A percentile compares a stretch with the other conserved stretches of the same genome.
Conservation (phyloP, 768 basidiomycete species). For the Suillus weaverae region DNA sequence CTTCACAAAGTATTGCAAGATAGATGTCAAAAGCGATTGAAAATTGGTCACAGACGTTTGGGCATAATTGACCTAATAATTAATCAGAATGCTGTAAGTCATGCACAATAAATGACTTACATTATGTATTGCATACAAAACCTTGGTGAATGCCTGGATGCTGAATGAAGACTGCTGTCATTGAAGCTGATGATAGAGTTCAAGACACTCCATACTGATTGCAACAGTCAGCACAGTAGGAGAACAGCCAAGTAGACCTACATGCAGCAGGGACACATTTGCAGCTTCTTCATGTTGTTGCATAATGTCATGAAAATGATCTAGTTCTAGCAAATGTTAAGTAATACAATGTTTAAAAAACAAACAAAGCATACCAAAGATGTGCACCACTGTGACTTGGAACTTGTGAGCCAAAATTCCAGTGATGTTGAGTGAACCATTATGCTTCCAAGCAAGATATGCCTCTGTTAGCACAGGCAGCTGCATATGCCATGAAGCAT, state of each 20-base stretch:
- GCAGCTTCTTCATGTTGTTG: neutral
- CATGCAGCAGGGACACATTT: neutral
- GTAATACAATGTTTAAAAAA: no score
- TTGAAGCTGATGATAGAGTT: no score
- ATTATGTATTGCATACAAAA: neutral
- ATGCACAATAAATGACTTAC: neutral
- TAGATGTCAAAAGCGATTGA: neutral
- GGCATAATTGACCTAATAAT: neutral
- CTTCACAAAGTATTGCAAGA: neutral
- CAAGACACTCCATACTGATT: no score
- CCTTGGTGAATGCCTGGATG: neutral
- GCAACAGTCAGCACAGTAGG: neutral
- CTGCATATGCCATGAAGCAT: no score
- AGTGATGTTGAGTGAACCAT: no score
- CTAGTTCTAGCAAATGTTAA: no score
- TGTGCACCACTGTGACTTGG: no score
- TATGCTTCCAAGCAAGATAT: no score
- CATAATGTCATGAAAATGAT: neutral
- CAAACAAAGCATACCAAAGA: no score
- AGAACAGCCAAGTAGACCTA: neutral
- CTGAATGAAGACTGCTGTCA: neutral
- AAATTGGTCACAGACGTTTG: neutral
- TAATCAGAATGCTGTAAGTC: neutral
- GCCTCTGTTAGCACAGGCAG: no score
- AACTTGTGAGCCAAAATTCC: no score